Evolutionary conservation across 192 early-diverging fungal species (phyloP).

Genomic region (Paraglomus occultum): DNA sequence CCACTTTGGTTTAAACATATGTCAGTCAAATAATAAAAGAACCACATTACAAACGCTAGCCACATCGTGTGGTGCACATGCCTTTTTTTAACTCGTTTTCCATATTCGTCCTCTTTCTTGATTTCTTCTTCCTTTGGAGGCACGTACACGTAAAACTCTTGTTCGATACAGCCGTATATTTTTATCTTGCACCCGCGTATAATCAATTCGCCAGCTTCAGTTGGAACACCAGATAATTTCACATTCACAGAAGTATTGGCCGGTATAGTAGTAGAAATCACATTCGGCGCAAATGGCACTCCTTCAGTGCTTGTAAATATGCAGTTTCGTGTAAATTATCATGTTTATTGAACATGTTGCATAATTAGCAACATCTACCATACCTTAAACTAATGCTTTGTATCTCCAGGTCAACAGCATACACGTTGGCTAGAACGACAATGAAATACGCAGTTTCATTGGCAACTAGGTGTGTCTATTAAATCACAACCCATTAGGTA

Average conservation of each 20-base stretch:
- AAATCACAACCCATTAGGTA: neutral
- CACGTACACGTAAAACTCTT: constrained; percentile 49
- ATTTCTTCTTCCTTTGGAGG: constrained; percentile 31
- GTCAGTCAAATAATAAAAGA: neutral
- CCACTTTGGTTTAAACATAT: constrained; percentile 8
- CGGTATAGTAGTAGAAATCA: constrained; percentile 62
- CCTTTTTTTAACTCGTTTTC: constrained; percentile 29
- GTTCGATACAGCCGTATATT: constrained; percentile 51
- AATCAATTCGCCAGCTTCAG: constrained; percentile 53
- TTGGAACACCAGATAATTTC: constrained; percentile 65
- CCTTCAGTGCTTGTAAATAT: constrained; percentile 53
- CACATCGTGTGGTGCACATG: neutral
- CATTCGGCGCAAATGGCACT: constrained; percentile 54
- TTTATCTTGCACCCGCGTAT: constrained; percentile 62
- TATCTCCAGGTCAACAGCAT: constrained; percentile 75
- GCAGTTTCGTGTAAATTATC: neutral
- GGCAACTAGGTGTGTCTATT: constrained; percentile 52
- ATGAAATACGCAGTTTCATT: constrained; percentile 70
- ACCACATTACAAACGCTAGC: neutral
- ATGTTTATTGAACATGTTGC: neutral
- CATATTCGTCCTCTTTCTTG: constrained; percentile 26
- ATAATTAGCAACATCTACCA: neutral
- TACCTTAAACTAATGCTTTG: constrained; percentile 62
- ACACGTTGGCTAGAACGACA: constrained; percentile 71
- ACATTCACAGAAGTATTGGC: constrained; percentile 60